These are phyloP conservation scores for Hibiscus mutabilis DNA, from an alignment of 345 rosid genomes.

Conservation along the genomic window DNA sequence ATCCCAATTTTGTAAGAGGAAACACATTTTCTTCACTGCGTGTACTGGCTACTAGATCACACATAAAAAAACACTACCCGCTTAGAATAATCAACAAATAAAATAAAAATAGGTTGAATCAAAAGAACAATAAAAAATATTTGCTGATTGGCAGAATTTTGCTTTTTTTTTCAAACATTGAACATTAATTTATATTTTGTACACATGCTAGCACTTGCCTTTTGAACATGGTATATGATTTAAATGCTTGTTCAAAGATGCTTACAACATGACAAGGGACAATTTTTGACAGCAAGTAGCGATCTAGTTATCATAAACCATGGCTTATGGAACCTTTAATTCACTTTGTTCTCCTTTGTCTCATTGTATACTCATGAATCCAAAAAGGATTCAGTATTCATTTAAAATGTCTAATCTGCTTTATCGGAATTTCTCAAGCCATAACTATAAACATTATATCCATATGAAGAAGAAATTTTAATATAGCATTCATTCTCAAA, in stretches of 20 bases:
- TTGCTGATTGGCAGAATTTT: not conserved
- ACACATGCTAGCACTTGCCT: conserved; percentile 2
- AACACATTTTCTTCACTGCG: not conserved
- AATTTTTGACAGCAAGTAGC: not conserved
- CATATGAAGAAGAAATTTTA: not conserved
- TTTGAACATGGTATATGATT: not conserved
- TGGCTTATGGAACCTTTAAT: not conserved
- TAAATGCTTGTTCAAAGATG: not conserved
- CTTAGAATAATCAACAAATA: not conserved
- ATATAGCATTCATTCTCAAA: not conserved
- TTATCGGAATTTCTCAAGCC: not conserved
- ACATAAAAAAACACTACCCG: not conserved
- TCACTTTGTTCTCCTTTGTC: not conserved
- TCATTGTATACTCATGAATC: not conserved
- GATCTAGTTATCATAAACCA: not conserved
- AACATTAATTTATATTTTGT: not conserved
- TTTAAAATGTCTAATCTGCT: not conserved
- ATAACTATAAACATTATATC: not conserved
- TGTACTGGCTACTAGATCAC: not conserved
- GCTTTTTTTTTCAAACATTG: not conserved
- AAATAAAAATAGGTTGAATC: not conserved
- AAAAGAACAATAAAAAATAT: not conserved
- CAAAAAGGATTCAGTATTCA: not conserved
- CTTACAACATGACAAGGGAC: not conserved
- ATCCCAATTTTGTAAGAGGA: not conserved